Evolutionary conservation across 768 basidiomycete species (phyloP), one percentile per base, ranked within the genome.

Genomic region (Amanita rubescens): DNA sequence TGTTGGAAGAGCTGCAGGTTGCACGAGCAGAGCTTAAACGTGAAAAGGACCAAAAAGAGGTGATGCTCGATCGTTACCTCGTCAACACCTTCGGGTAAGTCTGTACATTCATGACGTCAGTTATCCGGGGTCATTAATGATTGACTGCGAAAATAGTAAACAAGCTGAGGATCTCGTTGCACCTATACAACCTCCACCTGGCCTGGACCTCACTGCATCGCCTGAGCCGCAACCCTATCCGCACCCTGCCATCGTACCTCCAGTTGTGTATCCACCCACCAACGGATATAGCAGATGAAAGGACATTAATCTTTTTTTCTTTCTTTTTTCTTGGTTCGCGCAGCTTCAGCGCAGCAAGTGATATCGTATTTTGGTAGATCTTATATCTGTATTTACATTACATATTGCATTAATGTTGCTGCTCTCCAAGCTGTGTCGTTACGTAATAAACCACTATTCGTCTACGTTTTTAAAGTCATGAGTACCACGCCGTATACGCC

Each of bases 1-100:
- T 94, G 35, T 68, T 78, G 27, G 79, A 83, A 57, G 87, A 94
- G 64, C 69, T 90, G 57, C 75, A 79, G 33, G 68, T 73, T 14
- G 66, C 78, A 7, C 75, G 76, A 54, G 65, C 69, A 3, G 83
- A 89, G 57, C 63, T 75, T 50, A 71, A 73, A 57, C 71, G 67
- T 51, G 79, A 82, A 66, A 74, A 71, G 54, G 69, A 80, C 48
- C 74, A 76, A 51, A 89, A 87, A 60, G 86, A 89, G 46, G 66
- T 58, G n/a, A 72, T 76, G 55, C 59, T 89, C 45, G 81, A 87
- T 59, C 70, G 72, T 35, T 62, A 83, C 12, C 63, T 84, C 55
- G 67, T 72, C 46, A 64, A 59, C 2, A 63, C 67, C 46, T 83
- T 83, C 65, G 81, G 81, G 81, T 80, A 56, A 55, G 70, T 71